These are phyloP conservation scores for Ceratocystis cubensis DNA, from an alignment of 2,329 filamentous ascomycete species.

Conservation along the genomic window DNA sequence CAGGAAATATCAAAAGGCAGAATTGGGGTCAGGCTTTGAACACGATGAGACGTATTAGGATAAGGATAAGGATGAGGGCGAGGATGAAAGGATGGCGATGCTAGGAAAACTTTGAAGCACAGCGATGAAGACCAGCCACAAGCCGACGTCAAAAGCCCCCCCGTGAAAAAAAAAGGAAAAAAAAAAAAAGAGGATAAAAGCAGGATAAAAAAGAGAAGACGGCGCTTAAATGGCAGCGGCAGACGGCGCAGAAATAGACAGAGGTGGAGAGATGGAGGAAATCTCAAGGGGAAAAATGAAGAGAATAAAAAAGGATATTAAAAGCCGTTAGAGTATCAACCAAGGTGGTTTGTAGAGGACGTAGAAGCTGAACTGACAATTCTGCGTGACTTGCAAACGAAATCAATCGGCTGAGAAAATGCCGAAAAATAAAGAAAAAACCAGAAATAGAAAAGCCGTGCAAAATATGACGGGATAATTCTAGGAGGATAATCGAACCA, in stretches of 20 bases:
- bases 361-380: not conserved
- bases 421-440: not conserved
- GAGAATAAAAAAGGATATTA: not conserved
- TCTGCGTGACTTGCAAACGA: not conserved
- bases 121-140: constrained; percentile 1
- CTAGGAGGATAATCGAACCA: not conserved
- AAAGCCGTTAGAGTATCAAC: not conserved
- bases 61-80: not conserved
- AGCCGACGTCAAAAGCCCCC: not conserved
- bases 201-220: not conserved
- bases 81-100: constrained; percentile 6
- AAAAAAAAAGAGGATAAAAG: not conserved
- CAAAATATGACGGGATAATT: not conserved
- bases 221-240: not conserved
- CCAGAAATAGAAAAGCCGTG: not conserved
- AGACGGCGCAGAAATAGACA: not conserved
- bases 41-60: not conserved
- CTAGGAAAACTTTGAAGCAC: not conserved
- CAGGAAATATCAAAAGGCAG: not conserved
- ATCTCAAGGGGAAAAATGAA: not conserved
- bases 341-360: not conserved
- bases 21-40: not conserved
- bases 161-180: not conserved
- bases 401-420: not conserved
- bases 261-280: not conserved